These are phyloP conservation scores for Hapsidospora chrysogenum DNA, from an alignment of 495 filamentous ascomycete genomes.

Conservation along the genomic window DNA sequence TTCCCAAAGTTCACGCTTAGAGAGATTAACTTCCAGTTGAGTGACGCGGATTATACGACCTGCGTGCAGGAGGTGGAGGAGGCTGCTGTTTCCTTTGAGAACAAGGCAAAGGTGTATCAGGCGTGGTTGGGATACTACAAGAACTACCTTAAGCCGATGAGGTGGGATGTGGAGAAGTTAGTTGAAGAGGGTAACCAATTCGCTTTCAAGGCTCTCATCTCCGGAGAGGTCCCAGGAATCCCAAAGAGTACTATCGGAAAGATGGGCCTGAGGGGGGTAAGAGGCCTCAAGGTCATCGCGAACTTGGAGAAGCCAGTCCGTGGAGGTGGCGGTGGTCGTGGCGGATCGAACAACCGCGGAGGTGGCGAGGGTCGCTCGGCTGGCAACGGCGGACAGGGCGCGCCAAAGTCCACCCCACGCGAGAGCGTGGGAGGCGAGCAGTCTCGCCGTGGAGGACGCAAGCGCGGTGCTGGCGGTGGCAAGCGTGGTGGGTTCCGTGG, in stretches of 20 bases:
- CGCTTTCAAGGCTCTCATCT: conserved; percentile 22
- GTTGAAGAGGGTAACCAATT: conserved; percentile 28
- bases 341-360: too few relatives aligned
- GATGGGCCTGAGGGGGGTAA: conserved; percentile 34
- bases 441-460: too few relatives aligned
- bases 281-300: conserved; percentile 18
- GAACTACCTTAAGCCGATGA: conserved; percentile 22
- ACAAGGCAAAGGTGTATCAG: conserved; percentile 15
- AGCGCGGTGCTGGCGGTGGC: too few relatives aligned
- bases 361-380: too few relatives aligned
- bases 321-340: too few relatives aligned
- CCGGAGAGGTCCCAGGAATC: conserved; percentile 25
- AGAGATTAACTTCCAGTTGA: conserved; percentile 16
- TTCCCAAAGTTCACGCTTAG: conserved; percentile 30
- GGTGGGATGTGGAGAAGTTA: conserved; percentile 18
- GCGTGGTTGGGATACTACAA: conserved; percentile 35
- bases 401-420: too few relatives aligned
- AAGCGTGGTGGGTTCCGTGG: too few relatives aligned
- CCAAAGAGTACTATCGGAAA: conserved; percentile 28
- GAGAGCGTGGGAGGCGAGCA: too few relatives aligned
- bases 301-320: too few relatives aligned
- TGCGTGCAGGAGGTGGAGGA: conserved; percentile 5
- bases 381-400: too few relatives aligned
- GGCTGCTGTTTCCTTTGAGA: conserved; percentile 8
- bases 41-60: conserved; percentile 10